A percentile compares a stretch with the other conserved stretches of the same genome.
phyloP scores from a whole-genome alignment of 176 grass and related monocot species.

The Eleusine indica region DNA sequence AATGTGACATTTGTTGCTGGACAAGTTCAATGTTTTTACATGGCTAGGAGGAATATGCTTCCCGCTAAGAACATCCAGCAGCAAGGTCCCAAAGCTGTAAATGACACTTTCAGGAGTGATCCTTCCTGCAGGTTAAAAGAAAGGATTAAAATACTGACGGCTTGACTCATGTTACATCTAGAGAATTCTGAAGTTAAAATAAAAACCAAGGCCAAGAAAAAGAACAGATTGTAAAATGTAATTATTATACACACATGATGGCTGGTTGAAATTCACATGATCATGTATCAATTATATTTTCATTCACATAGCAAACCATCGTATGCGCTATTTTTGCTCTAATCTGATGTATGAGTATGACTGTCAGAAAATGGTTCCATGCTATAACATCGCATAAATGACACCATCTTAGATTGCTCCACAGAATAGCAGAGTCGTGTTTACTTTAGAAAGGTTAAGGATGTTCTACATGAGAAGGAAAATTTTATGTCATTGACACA shows the following conservation, averaged over 20 bases:
- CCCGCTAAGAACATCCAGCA: constrained; percentile 95
- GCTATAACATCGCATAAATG: constrained; percentile 27
- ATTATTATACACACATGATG: not conserved
- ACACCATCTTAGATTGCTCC: not conserved
- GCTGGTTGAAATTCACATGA: not conserved
- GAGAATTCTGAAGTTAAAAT: constrained; percentile 20
- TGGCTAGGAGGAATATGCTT: constrained; percentile 99
- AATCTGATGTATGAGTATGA: not conserved
- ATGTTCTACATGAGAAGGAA: constrained; percentile 6
- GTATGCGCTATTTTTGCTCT: not conserved
- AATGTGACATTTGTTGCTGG: too few relatives aligned
- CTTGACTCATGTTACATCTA: constrained; percentile 8
- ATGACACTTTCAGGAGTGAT: constrained; percentile 98
- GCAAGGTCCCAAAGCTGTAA: constrained; percentile 95
- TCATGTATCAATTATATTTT: constrained; percentile 6
- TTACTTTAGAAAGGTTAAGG: constrained; percentile 27
- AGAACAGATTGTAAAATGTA: not conserved
- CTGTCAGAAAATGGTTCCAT: not conserved
- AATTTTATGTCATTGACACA: not conserved
- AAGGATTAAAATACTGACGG: constrained; percentile 3
- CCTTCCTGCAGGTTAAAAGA: constrained; percentile 67
- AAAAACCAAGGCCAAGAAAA: not conserved
- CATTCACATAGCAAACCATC: constrained; percentile 22
- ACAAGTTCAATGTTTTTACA: constrained; percentile 54
- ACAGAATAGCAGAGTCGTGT: not conserved